Base-by-base conservation (phyloP, 768 basidiomycete species). In the Filobasidium floriforme region DNA sequence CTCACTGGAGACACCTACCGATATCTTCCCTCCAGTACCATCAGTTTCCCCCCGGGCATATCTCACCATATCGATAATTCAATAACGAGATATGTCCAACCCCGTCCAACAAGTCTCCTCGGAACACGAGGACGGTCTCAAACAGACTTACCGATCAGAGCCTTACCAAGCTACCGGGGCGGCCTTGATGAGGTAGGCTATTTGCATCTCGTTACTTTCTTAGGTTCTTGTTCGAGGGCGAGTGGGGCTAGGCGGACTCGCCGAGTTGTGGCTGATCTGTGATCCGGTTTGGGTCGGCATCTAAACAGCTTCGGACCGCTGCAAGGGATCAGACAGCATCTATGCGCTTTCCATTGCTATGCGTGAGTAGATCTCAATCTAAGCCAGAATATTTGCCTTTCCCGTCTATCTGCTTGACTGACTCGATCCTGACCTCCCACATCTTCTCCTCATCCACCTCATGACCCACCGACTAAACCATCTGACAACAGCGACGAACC, bases 291-390 rank as follows among this genome's bases (percentile, higher is more conserved):
- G n/a, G n/a, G n/a, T n/a, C n/a, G n/a, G n/a, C n/a, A n/a, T n/a
- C n/a, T n/a, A n/a, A 11, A 15, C 67, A 77, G 76, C 66, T 77
- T 75, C 66, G 67, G 62, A 26, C 76, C 76, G 7, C 70, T 77
- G 57, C 73, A 73, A 62, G 69, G 72, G 44, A 73, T 75, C 46
- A 72, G 73, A 41, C 73, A 75, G 61, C 76, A 77, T 49, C 68
- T 77, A 0, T 77, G 76, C 65, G 76, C 71, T 1, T 57, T 77
- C 5, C 76, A 67, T 60, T 43, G 37, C 14, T 67, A 67, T 59
- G 66, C 66, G 61, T 67, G 41, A 52, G 65, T 64, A n/a, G 7
- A 5, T 26, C 26, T 37, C 32, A 9, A 9, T 37, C n/a, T n/a
- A n/a, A 37, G 32, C n/a, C n/a, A 37, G 32, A 37, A 37, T 9